Evolutionary conservation across 2,329 filamentous ascomycete genomes (phyloP), one percentile per base, ranked within the genome.

Genomic region (Fusarium odoratissimum): DNA sequence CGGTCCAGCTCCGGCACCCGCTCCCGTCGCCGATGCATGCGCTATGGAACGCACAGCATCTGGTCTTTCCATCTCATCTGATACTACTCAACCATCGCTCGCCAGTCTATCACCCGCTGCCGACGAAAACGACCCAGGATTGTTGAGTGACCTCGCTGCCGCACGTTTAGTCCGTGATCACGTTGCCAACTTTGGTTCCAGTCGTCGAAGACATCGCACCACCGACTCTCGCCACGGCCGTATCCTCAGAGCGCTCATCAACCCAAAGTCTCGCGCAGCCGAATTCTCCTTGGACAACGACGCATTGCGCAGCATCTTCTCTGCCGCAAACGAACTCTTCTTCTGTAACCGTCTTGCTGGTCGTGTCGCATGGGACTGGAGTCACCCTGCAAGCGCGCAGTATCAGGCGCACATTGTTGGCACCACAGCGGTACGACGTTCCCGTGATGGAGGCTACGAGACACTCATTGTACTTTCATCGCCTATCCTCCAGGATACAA

Each of bases 311-410:
- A 86, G 85, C 76, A 90, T 91, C 71, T 89, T 91, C 76, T 86
- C 85, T 16, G 86, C 89, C 13, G 87, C 87, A 46, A 91, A 92
- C 79, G 86, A 89, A 59, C 84, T 91, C 46, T 91, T 92, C 81
- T 92, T 92, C 79, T 82, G 83, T 59, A 86, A 88, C 31, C 84
- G 83, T 11, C 83, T 92, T 17, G 83, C 84, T 35, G 84, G 86
- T n/a, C 86, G 90, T 31, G 90, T 91, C 9, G 82, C 83, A 31
- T 91, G 90, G 89, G 87, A 89, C 73, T 91, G 90, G 90, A 89
- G 87, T 42, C 84, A 88, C 66, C 79, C 81, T 6, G 83, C 84
- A 5, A 83, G 85, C 55, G 76, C 82, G 5, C 84, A 86, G 66
- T 90, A 90, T 75, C 82, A 85, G 60, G 83, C 81, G 67, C 85